These are phyloP conservation scores for Favolaschia claudopus DNA, from an alignment of 768 basidiomycete genomes.

Conservation along the genomic window DNA sequence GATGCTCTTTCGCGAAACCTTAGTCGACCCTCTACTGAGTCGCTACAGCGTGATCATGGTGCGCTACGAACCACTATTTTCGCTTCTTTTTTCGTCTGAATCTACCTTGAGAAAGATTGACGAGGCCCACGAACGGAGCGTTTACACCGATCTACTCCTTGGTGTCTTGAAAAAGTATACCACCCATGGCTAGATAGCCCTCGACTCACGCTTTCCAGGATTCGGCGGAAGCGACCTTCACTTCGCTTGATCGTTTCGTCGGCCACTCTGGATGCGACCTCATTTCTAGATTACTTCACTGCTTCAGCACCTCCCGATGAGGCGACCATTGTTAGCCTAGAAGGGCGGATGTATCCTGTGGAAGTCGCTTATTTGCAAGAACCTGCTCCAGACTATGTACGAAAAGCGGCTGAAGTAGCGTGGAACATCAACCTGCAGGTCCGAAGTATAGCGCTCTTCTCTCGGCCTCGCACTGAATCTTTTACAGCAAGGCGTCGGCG, in stretches of 20 bases:
- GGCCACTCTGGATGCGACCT: constrained; percentile 92
- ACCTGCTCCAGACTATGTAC: constrained; percentile 81
- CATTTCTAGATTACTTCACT: constrained; percentile 91
- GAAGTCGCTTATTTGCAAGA: constrained; percentile 89
- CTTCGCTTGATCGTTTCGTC: constrained; percentile 94
- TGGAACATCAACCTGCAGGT: constrained; percentile 88
- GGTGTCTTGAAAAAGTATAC: constrained; percentile 91
- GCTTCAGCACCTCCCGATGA: constrained; percentile 67
- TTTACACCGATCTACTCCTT: constrained; percentile 94
- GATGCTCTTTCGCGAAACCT: constrained; percentile 94
- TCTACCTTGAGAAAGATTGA: constrained; percentile 70
- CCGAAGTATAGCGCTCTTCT: constrained; percentile 13
- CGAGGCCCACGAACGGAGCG: constrained; percentile 95
- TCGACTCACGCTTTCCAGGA: constrained; percentile 55
- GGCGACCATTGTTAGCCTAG: constrained; percentile 86
- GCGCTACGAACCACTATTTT: constrained; percentile 25
- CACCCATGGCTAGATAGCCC: neutral
- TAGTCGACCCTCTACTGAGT: constrained; percentile 90
- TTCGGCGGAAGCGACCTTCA: constrained; percentile 88
- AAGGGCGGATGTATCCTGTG: constrained; percentile 95
- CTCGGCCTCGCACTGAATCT: neutral
- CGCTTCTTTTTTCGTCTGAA: constrained; percentile 2
- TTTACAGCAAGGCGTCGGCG: constrained; percentile 78
- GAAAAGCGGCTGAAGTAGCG: constrained; percentile 80
- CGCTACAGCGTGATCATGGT: constrained; percentile 97